Conservation (phyloP, 768 basidiomycete genomes). For the Mycena pura region DNA sequence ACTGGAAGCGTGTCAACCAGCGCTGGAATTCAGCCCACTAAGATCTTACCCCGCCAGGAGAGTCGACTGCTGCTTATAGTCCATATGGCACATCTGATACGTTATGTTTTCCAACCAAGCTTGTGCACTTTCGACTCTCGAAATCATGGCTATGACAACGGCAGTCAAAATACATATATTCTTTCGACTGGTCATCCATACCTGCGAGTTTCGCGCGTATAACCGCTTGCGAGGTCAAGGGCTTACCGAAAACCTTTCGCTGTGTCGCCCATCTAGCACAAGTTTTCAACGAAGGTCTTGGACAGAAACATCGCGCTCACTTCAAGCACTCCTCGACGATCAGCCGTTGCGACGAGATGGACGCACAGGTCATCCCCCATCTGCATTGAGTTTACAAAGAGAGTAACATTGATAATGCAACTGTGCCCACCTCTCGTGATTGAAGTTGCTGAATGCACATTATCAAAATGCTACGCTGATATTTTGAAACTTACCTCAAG, state of each 20-base stretch:
- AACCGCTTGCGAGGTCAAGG: constrained; percentile 70
- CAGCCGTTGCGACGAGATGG: constrained; percentile 59
- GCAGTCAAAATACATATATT: neutral
- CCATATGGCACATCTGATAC: constrained; percentile 89
- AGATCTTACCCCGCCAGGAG: constrained; percentile 71
- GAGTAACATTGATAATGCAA: neutral
- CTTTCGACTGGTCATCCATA: neutral
- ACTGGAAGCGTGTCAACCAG: constrained; percentile 35
- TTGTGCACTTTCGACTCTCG: constrained; percentile 80
- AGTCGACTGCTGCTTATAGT: constrained; percentile 75
- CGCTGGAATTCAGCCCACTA: neutral
- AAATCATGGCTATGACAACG: constrained; percentile 63
- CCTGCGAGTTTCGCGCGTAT: constrained; percentile 76
- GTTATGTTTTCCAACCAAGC: constrained; percentile 89
- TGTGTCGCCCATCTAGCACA: constrained; percentile 71
- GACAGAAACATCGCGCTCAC: constrained; percentile 37
- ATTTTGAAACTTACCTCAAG: constrained; percentile 29
- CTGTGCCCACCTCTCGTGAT: constrained; percentile 58
- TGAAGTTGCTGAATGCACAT: constrained; percentile 71
- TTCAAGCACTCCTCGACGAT: constrained; percentile 82
- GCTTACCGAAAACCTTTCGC: constrained; percentile 81
- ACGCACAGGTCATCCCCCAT: constrained; percentile 73
- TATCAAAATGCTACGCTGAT: constrained; percentile 62
- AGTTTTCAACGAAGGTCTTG: neutral
- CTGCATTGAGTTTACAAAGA: constrained; percentile 21